These are phyloP conservation scores for Pythium dissimile DNA, from an alignment of 352 stramenopile genomes.

Conservation along the genomic window DNA sequence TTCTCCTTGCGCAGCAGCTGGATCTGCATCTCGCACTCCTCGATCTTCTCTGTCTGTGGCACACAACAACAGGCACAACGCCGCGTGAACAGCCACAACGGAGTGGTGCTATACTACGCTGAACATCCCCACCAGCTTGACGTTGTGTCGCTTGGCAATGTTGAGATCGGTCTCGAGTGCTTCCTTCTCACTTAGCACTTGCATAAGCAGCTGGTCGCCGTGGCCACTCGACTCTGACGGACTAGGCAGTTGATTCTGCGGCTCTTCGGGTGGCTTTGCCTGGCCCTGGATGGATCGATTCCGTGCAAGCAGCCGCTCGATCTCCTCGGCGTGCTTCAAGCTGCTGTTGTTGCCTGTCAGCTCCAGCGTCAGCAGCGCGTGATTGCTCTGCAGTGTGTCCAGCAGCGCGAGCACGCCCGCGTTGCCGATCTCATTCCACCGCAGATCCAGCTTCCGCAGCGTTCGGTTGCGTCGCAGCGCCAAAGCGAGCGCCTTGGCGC, in stretches of 20 bases:
- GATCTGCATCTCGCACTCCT: constrained; percentile 47
- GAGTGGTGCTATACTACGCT: neutral
- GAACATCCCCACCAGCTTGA: constrained; percentile 37
- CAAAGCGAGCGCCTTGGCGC: constrained; percentile 55
- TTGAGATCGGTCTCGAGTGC: constrained; percentile 38
- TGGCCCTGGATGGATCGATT: constrained; percentile 52
- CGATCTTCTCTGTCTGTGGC: constrained; percentile 42
- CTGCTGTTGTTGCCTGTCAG: constrained; percentile 78
- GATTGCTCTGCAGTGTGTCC: constrained; percentile 68
- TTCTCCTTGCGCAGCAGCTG: constrained; percentile 43
- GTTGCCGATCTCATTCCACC: constrained; percentile 82
- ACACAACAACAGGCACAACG: neutral
- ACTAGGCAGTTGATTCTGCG: constrained; percentile 8
- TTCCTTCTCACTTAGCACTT: constrained; percentile 71
- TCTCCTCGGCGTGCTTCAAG: constrained; percentile 63
- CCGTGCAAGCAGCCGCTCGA: constrained; percentile 48
- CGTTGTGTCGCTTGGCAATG: constrained; percentile 37
- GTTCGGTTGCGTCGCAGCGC: constrained; percentile 58
- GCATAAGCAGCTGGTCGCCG: constrained; percentile 54
- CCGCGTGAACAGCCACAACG: no score
- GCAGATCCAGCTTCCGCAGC: constrained; percentile 69
- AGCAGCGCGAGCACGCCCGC: constrained; percentile 65
- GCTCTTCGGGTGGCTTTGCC: neutral
- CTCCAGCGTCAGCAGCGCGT: constrained; percentile 55
- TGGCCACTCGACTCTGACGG: constrained; percentile 16